Percentiles rank a stretch among this genome's conserved stretches.
Conservation (phyloP, 1,284 basidiomycete species). For the Leccinum subrobustum region DNA sequence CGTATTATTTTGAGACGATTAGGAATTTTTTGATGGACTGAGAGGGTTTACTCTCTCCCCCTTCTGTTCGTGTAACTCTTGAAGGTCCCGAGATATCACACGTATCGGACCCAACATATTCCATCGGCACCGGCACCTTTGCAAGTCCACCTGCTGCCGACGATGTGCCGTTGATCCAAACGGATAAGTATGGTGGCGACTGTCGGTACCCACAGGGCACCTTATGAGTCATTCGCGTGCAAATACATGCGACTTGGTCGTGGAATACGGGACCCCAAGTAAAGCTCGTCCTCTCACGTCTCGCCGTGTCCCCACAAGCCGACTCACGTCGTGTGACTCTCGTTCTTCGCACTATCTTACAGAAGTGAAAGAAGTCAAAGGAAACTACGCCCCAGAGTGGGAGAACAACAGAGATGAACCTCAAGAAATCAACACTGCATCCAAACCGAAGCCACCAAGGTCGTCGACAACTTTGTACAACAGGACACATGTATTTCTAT, state of each 20-base stretch:
- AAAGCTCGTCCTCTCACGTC: background rate
- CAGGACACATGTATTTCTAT: background rate
- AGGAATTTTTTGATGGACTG: conserved; percentile 13
- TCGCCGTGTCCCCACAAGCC: background rate
- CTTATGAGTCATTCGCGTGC: background rate
- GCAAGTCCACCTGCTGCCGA: background rate
- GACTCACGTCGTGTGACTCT: background rate
- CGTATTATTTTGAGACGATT: conserved; percentile 23
- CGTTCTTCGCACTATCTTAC: background rate
- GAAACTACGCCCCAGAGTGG: background rate
- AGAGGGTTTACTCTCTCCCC: background rate
- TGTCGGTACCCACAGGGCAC: background rate
- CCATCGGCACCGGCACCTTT: background rate
- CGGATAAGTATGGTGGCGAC: background rate
- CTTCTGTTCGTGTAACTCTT: background rate
- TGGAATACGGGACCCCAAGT: background rate
- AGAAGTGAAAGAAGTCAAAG: background rate
- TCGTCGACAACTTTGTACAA: background rate
- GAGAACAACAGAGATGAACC: background rate
- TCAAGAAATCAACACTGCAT: background rate
- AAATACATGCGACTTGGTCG: background rate
- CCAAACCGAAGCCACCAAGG: background rate
- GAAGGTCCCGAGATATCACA: background rate
- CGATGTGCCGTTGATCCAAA: background rate
- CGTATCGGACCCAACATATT: background rate